A percentile compares a stretch with the other conserved stretches of the same genome.
Conservation (phyloP, 176 grass and related monocot genomes). For the Thalia dealbata region DNA sequence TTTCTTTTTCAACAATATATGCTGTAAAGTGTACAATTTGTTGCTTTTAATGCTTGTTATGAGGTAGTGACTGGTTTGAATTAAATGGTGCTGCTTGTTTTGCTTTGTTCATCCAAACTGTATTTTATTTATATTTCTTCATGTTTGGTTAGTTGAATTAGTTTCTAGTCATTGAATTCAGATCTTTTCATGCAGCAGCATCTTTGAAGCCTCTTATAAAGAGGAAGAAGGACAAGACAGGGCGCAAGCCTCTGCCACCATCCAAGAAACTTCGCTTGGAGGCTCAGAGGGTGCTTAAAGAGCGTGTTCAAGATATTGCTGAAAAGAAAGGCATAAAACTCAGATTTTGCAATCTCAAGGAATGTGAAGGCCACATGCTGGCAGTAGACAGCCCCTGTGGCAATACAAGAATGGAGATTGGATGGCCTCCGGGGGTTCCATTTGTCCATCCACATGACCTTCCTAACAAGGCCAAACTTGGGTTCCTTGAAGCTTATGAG, state of each 20-base stretch:
- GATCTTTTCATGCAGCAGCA: constrained; percentile 34
- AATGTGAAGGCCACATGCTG: constrained; percentile 59
- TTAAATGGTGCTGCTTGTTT: background rate
- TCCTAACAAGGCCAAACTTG: constrained; percentile 82
- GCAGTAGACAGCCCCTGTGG: constrained; percentile 42
- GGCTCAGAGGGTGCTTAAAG: constrained; percentile 86
- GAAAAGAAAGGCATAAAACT: constrained; percentile 81
- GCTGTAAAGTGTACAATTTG: background rate
- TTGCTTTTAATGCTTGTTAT: background rate
- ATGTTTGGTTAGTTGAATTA: background rate
- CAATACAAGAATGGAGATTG: constrained; percentile 51
- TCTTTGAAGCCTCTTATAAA: constrained; percentile 34
- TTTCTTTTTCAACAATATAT: background rate
- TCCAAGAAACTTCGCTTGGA: constrained; percentile 83
- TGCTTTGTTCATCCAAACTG: background rate
- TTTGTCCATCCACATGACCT: constrained; percentile 99
- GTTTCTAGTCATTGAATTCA: constrained; percentile 8
- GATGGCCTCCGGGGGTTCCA: constrained; percentile 78
- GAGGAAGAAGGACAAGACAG: constrained; percentile 44
- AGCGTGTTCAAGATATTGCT: constrained; percentile 82
- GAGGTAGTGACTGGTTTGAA: background rate
- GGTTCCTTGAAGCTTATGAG: constrained; percentile 87
- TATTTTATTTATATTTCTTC: background rate
- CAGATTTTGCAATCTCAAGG: constrained; percentile 71
- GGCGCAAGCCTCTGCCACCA: constrained; percentile 64